Percentiles rank a stretch among this genome's conserved stretches.
These are phyloP conservation scores for Lipomyces mesembrius DNA, from an alignment of 805 yeast species.

Conservation along the genomic window DNA sequence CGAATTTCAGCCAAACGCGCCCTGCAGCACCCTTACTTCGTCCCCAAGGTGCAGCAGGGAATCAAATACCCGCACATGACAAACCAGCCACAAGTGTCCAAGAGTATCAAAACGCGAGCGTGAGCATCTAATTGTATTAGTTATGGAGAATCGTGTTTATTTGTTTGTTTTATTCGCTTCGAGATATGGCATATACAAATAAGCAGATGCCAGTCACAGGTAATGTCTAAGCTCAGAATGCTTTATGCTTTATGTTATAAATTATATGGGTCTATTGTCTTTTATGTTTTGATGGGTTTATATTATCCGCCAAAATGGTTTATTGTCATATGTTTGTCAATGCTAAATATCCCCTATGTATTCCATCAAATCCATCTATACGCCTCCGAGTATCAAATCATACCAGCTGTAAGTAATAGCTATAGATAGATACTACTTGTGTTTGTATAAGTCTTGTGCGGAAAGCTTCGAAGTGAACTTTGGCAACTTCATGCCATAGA, in stretches of 20 bases:
- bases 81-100: constrained; percentile 10
- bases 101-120: constrained; percentile 15
- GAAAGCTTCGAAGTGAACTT: background rate
- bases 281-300: background rate
- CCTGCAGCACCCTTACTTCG: constrained; percentile 80
- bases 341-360: background rate
- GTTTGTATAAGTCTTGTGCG: background rate
- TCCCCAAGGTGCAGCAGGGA: constrained; percentile 13
- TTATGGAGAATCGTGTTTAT: background rate
- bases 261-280: background rate
- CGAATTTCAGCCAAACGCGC: constrained; percentile 96
- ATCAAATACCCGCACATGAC: constrained; percentile 13
- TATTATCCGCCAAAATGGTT: background rate
- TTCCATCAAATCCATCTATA: too few species aligned
- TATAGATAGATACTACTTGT: background rate
- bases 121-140: background rate
- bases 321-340: background rate
- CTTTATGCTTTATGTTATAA: background rate
- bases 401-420: background rate
- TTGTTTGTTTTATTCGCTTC: background rate
- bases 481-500: background rate
- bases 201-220: background rate
- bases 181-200: background rate
- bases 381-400: too few species aligned
- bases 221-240: background rate